Conservation (phyloP, 2,329 filamentous ascomycete genomes). For the Chrysoporthe austroafricana region DNA sequence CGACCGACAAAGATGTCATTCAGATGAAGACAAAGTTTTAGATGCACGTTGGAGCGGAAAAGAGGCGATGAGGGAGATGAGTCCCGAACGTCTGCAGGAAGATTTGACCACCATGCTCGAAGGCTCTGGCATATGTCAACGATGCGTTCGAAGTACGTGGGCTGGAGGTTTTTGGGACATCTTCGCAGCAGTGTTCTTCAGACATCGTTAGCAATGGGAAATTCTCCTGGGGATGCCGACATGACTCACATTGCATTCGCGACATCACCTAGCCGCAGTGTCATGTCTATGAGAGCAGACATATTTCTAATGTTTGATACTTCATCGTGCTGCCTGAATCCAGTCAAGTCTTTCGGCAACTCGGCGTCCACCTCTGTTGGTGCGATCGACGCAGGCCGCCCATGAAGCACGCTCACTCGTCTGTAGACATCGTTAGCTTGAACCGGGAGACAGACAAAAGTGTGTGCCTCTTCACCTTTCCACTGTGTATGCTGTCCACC, state of each 20-base stretch:
- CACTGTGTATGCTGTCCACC: conserved; percentile 61
- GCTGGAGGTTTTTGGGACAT: conserved; percentile 43
- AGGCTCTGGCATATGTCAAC: conserved; percentile 43
- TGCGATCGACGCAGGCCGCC: conserved; percentile 57
- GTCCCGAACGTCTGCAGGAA: conserved; percentile 45
- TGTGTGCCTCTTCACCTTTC: conserved; percentile 49
- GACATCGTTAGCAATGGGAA: conserved; percentile 30
- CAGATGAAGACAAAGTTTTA: conserved; percentile 57
- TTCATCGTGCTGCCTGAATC: conserved; percentile 28
- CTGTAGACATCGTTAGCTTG: conserved; percentile 35
- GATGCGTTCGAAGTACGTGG: conserved; percentile 44
- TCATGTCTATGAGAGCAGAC: conserved; percentile 35
- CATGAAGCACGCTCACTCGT: conserved; percentile 60
- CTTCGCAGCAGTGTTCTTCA: conserved; percentile 43
- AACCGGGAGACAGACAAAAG: background rate
- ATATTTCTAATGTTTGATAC: conserved; percentile 23
- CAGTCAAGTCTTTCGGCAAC: conserved; percentile 51
- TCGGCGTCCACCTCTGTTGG: conserved; percentile 58
- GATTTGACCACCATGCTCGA: conserved; percentile 46
- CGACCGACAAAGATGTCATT: conserved; percentile 58
- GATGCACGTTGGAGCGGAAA: conserved; percentile 53
- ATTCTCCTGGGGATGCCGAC: background rate
- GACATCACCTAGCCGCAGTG: conserved; percentile 43
- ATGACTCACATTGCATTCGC: conserved; percentile 44
- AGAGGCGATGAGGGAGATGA: conserved; percentile 44